Evolutionary conservation across 108 stramenopile genomes (phyloP), one percentile per base, ranked within the genome.

Genomic region (Nannochloropsis gaditana): DNA sequence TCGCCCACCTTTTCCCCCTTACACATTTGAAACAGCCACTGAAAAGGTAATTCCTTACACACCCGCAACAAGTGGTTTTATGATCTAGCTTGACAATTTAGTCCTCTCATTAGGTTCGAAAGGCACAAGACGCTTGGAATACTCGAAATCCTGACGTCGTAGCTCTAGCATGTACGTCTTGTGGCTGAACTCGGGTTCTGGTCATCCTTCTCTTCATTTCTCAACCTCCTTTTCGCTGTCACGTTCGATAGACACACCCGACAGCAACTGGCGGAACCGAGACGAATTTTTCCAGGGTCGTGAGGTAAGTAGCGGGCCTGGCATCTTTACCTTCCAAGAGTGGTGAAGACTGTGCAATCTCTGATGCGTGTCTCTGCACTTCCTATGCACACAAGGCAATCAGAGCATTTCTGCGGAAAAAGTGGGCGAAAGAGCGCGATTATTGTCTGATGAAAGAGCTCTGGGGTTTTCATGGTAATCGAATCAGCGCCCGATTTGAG

Each of bases 41-140:
- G 21, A 91, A 79, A 93, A 93, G 90, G 90, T 89, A 43, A 82
- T 21, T 2, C 1, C 73, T 79, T 1, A 17, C n/a, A n/a, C n/a
- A n/a, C 73, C 73, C 73, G n/a, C n/a, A 19, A 17, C 73, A 79
- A 17, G 19, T 79, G 19, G 19, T 1, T n/a, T n/a, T n/a, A 17
- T n/a, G 73, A n/a, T 79, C n/a, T 19, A 19, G 19, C 73, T 79
- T 79, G 19, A 79, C n/a, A 79, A 79, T 79, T 19, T 19, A 19
- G n/a, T 21, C 21, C 4, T 82, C 43, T 82, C 43, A 21, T 82
- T 73, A 73, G 59, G 79, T 50, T 9, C 91, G 92, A 41, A 86
- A 88, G 42, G 93, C 93, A 10, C 92, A 93, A 82, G 93, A 93
- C 81, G 93, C 93, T 21, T 93, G 93, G 93, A 93, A 93, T 81